Percentiles rank a stretch among this genome's conserved stretches.
Conservation (phyloP, 495 filamentous ascomycete genomes). For the Diplogelasinospora grovesii region DNA sequence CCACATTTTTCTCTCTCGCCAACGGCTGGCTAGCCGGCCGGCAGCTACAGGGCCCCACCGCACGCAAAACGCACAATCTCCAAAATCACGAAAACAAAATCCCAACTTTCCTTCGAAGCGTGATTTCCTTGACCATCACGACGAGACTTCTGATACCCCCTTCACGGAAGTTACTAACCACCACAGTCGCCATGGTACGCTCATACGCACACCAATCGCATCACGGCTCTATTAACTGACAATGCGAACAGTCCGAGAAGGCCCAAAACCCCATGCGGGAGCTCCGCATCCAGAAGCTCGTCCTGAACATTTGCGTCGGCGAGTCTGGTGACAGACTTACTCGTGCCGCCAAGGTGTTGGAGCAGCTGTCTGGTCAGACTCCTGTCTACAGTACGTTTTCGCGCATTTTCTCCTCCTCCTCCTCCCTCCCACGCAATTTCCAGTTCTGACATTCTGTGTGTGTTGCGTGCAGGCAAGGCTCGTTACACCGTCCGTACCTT, state of each 20-base stretch:
- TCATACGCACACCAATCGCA: slow-evolving; percentile 2
- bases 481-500: slow-evolving; percentile 99
- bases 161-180: slow-evolving; percentile 18
- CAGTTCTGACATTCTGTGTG: neutral
- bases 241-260: slow-evolving; percentile 56
- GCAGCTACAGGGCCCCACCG: slow-evolving; percentile 7
- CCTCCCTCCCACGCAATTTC: neutral
- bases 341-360: slow-evolving; percentile 98
- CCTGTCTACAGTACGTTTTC: slow-evolving; percentile 84
- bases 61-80: slow-evolving; percentile 24
- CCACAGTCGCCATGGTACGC: slow-evolving; percentile 24
- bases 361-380: slow-evolving; percentile 99
- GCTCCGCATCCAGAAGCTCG: slow-evolving; percentile 99
- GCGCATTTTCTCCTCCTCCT: neutral
- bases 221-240: slow-evolving; percentile 18
- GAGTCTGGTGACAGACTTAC: slow-evolving; percentile 99
- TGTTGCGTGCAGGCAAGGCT: slow-evolving; percentile 84
- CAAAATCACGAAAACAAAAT: slow-evolving; percentile 21
- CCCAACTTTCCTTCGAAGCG: slow-evolving; percentile 17
- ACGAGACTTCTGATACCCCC: slow-evolving; percentile 10
- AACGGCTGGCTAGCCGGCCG: slow-evolving; percentile 1
- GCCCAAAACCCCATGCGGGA: slow-evolving; percentile 96
- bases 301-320: slow-evolving; percentile 99
- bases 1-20: slow-evolving; percentile 12
- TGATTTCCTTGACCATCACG: slow-evolving; percentile 9